These are phyloP conservation scores for Dictyostelium brefeldianum DNA, from an alignment of 78 protist species.

Conservation along the genomic window DNA sequence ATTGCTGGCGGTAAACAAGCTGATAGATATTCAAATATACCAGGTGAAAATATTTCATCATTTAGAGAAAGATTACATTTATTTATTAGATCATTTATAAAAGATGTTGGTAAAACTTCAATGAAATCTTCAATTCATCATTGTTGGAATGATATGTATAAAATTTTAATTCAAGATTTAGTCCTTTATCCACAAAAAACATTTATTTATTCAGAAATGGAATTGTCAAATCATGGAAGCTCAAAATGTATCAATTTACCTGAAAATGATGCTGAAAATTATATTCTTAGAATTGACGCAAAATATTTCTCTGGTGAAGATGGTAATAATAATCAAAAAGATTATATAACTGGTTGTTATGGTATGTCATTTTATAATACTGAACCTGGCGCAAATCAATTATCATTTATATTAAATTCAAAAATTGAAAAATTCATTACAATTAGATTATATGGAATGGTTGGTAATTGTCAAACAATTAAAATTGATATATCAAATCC, in stretches of 20 bases:
- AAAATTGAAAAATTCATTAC: neutral
- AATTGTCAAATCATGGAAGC: neutral
- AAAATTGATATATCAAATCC: neutral
- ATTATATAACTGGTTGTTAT: neutral
- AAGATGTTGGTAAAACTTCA: conserved; percentile 13
- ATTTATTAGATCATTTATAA: neutral
- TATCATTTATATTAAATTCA: neutral
- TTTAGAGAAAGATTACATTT: conserved; percentile 18
- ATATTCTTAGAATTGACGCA: neutral
- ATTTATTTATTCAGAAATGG: neutral
- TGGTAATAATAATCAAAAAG: neutral
- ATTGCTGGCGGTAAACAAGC: neutral
- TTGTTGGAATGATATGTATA: conserved; percentile 14
- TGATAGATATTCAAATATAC: neutral
- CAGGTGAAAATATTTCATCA: neutral
- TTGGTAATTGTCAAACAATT: neutral
- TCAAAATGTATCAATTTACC: neutral
- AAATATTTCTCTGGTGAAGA: neutral
- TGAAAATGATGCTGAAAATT: neutral
- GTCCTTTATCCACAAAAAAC: neutral
- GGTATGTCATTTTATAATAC: neutral
- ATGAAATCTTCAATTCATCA: neutral
- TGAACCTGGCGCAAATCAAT: neutral
- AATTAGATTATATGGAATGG: conserved; percentile 2
- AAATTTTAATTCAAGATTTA: neutral